Conservation (phyloP, 257 asterid genomes). For the Fraxinus americana region DNA sequence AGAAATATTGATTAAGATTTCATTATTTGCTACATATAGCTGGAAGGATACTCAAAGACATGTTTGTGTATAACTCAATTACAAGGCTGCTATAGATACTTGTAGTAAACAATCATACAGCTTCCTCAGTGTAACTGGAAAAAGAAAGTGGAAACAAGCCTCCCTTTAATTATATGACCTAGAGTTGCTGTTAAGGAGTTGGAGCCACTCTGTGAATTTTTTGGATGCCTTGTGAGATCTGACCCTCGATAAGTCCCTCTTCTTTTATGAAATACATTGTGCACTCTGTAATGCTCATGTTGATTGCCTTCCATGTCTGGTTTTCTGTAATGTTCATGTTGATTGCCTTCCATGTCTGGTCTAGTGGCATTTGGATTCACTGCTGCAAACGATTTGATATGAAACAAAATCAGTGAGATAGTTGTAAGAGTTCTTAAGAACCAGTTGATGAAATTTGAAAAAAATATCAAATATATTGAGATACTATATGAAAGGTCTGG, state of each 20-base stretch:
- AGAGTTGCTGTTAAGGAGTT: neutral
- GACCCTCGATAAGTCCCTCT: slow-evolving; percentile 32
- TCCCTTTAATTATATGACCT: slow-evolving; percentile 16
- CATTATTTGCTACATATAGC: neutral
- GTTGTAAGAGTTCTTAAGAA: neutral
- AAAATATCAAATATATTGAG: neutral
- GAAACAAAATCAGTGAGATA: neutral
- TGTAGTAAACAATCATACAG: slow-evolving; percentile 3
- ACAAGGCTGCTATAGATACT: neutral
- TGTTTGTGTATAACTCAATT: neutral
- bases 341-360: neutral
- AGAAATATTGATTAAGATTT: neutral
- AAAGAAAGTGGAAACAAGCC: slow-evolving; percentile 21
- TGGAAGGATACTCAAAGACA: neutral
- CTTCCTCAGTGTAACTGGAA: slow-evolving; percentile 12
- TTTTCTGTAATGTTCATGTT: neutral
- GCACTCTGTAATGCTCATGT: neutral
- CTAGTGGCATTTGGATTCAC: neutral
- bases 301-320: neutral
- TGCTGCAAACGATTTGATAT: neutral
- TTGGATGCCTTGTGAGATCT: slow-evolving; percentile 19
- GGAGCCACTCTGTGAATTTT: slow-evolving; percentile 11
- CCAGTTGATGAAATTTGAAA: neutral
- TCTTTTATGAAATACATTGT: slow-evolving; percentile 17
- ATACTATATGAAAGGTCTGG: neutral